Conservation (phyloP, 306 rosid genomes). For the Dryas octopetala region DNA sequence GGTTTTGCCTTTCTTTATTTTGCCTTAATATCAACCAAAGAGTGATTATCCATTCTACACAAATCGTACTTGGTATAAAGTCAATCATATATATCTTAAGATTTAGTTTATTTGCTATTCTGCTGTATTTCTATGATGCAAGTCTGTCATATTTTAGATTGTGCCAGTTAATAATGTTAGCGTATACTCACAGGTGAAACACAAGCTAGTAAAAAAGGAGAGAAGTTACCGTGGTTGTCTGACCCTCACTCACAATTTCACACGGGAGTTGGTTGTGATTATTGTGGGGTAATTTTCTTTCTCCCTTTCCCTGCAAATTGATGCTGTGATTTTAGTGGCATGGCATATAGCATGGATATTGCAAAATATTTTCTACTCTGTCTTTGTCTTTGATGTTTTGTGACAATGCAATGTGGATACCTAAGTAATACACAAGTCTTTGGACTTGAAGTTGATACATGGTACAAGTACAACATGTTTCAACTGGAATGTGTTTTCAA, state of each 20-base stretch:
- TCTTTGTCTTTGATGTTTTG: not conserved
- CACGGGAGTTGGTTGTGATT: slow-evolving; percentile 63
- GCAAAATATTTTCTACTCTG: not conserved
- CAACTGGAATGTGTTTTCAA: too few relatives aligned
- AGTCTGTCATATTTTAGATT: not conserved
- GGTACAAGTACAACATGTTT: not conserved
- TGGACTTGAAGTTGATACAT: not conserved
- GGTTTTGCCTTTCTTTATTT: not conserved
- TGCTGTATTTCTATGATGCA: slow-evolving; percentile 1
- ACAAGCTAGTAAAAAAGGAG: slow-evolving; percentile 25
- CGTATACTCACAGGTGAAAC: slow-evolving; percentile 49
- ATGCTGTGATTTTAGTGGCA: slow-evolving; percentile 13
- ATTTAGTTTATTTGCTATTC: not conserved
- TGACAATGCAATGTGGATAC: not conserved
- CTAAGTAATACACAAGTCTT: not conserved
- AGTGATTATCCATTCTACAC: not conserved
- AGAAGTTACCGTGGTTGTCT: slow-evolving; percentile 23
- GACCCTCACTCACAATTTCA: slow-evolving; percentile 49
- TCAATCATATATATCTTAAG: not conserved
- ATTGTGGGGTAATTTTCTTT: slow-evolving; percentile 73
- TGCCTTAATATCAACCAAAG: not conserved
- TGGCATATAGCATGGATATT: not conserved
- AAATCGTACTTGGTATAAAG: not conserved
- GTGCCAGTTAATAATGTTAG: slow-evolving; percentile 16
- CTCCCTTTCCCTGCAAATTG: slow-evolving; percentile 15